Conservation (phyloP, 306 rosid genomes). For the Rosa chinensis region DNA sequence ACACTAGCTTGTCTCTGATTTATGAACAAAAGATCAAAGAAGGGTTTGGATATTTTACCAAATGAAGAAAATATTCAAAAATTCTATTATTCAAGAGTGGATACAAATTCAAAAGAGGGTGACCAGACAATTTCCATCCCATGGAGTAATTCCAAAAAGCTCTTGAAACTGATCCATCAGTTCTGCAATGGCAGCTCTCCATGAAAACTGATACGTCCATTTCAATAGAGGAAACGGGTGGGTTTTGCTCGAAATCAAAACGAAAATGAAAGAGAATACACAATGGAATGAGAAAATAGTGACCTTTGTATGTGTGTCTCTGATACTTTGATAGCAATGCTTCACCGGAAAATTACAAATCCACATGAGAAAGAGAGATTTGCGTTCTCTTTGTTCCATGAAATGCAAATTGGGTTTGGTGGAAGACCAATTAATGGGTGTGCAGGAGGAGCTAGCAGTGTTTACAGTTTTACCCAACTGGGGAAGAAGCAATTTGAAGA, state of each 20-base stretch:
- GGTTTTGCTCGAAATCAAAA: constrained; percentile 17
- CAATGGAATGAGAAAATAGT: constrained; percentile 37
- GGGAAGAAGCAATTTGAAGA: constrained; percentile 21
- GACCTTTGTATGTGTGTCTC: constrained; percentile 11
- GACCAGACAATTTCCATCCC: background rate
- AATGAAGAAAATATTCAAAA: background rate
- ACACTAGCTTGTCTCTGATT: no score
- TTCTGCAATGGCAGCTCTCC: constrained; percentile 7
- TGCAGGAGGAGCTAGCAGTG: background rate
- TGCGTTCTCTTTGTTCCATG: constrained; percentile 13
- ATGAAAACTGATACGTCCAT: constrained; percentile 41
- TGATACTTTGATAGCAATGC: constrained; percentile 39
- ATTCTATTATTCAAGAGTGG: background rate
- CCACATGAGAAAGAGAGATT: constrained; percentile 2
- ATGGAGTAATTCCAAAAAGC: constrained; percentile 3
- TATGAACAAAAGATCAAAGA: background rate
- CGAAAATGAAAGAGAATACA: constrained; percentile 50
- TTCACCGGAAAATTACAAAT: constrained; percentile 14
- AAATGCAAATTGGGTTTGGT: background rate
- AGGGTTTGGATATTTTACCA: background rate
- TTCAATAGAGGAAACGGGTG: constrained; percentile 35
- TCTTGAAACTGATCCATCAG: constrained; percentile 14
- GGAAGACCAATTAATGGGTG: background rate
- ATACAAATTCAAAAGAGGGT: background rate
- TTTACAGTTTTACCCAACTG: constrained; percentile 4